A percentile compares a stretch with the other conserved stretches of the same genome.
Conservation (phyloP, 2,329 filamentous ascomycete species). For the Didymella pomorum region DNA sequence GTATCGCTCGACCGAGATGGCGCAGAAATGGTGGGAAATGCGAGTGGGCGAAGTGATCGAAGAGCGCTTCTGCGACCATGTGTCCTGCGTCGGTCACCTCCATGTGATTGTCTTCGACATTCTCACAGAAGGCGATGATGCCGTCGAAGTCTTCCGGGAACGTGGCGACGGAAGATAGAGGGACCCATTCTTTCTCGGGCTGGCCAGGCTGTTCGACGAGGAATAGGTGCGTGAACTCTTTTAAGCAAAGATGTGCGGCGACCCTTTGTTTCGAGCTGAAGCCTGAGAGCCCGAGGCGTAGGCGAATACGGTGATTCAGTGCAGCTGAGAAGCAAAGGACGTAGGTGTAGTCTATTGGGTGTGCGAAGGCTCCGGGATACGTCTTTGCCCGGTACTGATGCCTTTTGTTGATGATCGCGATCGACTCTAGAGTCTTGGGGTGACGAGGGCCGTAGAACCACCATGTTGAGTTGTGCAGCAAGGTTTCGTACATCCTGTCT, state of each 20-base stretch:
- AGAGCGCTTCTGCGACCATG: not conserved
- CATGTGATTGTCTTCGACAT: not conserved
- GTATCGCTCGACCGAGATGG: not conserved
- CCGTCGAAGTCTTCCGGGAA: not conserved
- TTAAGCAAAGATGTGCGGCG: not conserved
- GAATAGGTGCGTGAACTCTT: not conserved
- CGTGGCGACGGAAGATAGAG: not conserved
- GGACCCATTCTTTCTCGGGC: not conserved
- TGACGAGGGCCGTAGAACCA: not conserved
- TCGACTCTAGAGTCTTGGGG: not conserved
- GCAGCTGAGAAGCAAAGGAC: not conserved
- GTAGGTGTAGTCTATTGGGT: not conserved
- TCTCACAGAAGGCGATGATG: not conserved
- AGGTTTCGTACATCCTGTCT: not conserved
- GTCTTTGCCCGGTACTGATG: not conserved
- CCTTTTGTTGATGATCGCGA: not conserved
- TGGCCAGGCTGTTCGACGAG: not conserved
- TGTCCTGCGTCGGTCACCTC: not conserved
- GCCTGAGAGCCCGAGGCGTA: not conserved
- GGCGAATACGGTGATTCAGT: not conserved
- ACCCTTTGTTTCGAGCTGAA: not conserved
- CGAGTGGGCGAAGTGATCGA: not conserved
- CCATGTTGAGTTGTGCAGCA: not conserved
- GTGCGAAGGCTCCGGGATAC: not conserved
- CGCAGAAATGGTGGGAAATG: not conserved